These are phyloP conservation scores for Ceratocystis cacaofunesta DNA, from an alignment of 2,329 filamentous ascomycete genomes.

Conservation along the genomic window DNA sequence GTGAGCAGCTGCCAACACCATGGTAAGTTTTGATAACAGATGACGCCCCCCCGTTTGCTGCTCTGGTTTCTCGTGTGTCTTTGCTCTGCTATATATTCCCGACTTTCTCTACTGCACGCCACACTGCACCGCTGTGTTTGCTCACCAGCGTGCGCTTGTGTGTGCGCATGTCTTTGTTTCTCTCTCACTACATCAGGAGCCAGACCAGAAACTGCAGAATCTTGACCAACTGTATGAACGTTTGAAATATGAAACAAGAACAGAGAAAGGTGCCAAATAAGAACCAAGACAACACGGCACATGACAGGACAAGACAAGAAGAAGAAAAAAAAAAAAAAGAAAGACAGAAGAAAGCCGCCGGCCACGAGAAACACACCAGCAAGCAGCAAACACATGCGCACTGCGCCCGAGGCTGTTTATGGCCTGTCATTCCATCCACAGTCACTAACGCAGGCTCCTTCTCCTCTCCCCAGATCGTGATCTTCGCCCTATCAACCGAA, in stretches of 20 bases:
- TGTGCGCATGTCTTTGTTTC: neutral
- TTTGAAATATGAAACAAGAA: neutral
- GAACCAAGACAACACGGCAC: neutral
- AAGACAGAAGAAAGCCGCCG: neutral
- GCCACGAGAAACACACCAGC: neutral
- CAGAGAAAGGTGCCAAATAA: neutral
- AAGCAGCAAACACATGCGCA: neutral
- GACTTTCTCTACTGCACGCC: neutral
- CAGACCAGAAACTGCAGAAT: neutral
- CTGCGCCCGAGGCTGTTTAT: neutral
- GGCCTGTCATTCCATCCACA: neutral
- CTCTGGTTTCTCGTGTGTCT: neutral
- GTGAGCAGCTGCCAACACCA: conserved; percentile 97
- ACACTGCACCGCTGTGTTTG: no score
- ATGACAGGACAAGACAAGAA: neutral
- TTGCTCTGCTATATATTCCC: neutral
- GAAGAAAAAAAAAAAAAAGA: neutral
- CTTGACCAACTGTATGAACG: neutral
- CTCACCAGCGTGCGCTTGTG: neutral
- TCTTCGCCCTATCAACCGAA: conserved; percentile 27
- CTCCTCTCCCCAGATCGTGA: conserved; percentile 10
- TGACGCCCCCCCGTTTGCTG: neutral
- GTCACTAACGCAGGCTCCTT: neutral
- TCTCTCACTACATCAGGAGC: neutral
- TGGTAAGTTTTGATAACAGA: conserved; percentile 45